Evolutionary conservation across 2,329 filamentous ascomycete genomes (phyloP).

Genomic region (Sordariomycetes sp.): DNA sequence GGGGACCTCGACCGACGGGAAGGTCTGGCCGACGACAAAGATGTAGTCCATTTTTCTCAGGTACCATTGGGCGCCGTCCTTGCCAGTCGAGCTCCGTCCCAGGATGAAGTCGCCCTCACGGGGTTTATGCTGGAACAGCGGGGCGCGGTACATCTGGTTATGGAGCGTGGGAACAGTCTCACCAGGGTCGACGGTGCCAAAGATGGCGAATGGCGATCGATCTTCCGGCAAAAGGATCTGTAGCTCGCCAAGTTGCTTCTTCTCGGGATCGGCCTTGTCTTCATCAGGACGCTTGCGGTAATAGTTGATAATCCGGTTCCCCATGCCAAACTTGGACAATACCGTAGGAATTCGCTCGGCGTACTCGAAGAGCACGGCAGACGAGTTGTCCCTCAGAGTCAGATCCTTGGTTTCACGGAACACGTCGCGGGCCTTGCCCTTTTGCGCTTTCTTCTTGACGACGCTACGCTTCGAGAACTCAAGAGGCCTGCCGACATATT

Average conservation of each 20-base stretch:
- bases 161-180: slow-evolving; percentile 84
- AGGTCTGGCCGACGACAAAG: slow-evolving; percentile 82
- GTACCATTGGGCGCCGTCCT: slow-evolving; percentile 67
- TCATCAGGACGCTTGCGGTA: slow-evolving; percentile 68
- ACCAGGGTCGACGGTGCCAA: slow-evolving; percentile 83
- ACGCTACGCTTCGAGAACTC: slow-evolving; percentile 58
- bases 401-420: slow-evolving; percentile 74
- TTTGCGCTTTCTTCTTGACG: slow-evolving; percentile 71
- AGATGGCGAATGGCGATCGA: slow-evolving; percentile 89
- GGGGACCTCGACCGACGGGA: slow-evolving; percentile 84
- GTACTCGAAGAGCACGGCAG: slow-evolving; percentile 82
- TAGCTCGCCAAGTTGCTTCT: slow-evolving; percentile 77
- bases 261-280: slow-evolving; percentile 65
- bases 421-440: slow-evolving; percentile 65
- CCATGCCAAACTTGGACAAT: slow-evolving; percentile 95
- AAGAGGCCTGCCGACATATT: slow-evolving; percentile 52
- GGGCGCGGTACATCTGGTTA: slow-evolving; percentile 90
- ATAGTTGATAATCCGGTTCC: slow-evolving; percentile 90
- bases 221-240: slow-evolving; percentile 83
- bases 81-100: slow-evolving; percentile 66
- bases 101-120: slow-evolving; percentile 77
- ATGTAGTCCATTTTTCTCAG: slow-evolving; percentile 84
- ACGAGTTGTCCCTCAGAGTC: slow-evolving; percentile 78
- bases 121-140: slow-evolving; percentile 76
- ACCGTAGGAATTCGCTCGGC: slow-evolving; percentile 87